Conservation (phyloP, 2,329 filamentous ascomycete species). For the Pestalotiopsis sp. region DNA sequence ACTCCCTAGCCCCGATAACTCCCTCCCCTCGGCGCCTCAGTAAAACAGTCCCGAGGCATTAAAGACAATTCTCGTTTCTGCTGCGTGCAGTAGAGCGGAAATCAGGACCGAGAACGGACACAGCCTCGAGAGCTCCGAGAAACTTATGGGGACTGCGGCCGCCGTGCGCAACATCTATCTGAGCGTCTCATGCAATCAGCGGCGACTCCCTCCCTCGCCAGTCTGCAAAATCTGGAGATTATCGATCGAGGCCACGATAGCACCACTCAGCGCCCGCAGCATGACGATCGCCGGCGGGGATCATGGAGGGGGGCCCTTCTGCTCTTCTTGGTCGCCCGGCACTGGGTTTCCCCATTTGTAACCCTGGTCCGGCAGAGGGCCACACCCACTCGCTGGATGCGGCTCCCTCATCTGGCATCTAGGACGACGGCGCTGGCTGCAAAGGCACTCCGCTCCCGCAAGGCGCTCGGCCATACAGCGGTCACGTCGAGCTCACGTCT, state of each 20-base stretch:
- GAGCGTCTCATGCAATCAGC: background rate
- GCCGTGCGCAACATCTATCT: background rate
- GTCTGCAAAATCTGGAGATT: background rate
- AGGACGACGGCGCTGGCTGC: background rate
- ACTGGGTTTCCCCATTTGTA: slow-evolving; percentile 5
- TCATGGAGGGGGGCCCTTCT: background rate
- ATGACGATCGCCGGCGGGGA: background rate
- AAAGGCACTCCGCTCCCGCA: background rate
- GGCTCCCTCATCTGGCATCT: slow-evolving; percentile 8
- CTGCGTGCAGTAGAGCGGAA: background rate
- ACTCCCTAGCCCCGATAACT: background rate
- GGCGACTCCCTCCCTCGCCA: background rate
- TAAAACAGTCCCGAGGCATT: background rate
- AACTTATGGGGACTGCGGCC: background rate
- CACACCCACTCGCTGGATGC: background rate
- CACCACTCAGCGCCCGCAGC: background rate
- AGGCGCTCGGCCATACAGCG: background rate
- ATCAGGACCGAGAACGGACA: background rate
- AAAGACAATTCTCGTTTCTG: background rate
- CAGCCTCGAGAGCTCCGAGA: background rate
- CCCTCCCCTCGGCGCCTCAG: background rate
- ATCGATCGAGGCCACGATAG: background rate
- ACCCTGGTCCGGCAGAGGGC: background rate
- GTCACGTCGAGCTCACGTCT: background rate
- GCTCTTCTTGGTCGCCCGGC: background rate